A percentile compares a stretch with the other conserved stretches of the same genome.
Evolutionary conservation across 106 monocot species (phyloP).

Genomic region (Phalaenopsis aphrodite): DNA sequence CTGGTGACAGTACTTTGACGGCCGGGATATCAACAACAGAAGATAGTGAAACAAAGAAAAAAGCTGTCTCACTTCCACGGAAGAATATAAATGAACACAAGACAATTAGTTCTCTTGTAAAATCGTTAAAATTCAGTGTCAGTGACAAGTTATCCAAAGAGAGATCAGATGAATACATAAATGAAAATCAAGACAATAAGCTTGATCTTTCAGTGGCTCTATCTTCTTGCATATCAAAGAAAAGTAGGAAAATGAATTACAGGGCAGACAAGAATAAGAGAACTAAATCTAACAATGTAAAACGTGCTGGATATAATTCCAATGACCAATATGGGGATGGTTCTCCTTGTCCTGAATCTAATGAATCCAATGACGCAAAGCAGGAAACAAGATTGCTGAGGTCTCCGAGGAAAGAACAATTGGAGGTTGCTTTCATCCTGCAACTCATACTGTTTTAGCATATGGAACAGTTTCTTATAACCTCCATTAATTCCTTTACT

Average conservation of each 20-base stretch:
- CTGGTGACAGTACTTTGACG: constrained; percentile 14
- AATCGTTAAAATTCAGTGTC: constrained; percentile 15
- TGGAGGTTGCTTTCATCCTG: constrained; percentile 35
- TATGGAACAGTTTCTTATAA: not conserved
- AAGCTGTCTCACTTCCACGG: constrained; percentile 9
- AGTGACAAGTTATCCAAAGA: constrained; percentile 23
- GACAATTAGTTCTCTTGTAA: constrained; percentile 19
- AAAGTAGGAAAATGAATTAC: constrained; percentile 24
- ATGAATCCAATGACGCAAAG: constrained; percentile 19
- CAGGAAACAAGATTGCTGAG: constrained; percentile 31
- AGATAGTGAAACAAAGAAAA: constrained; percentile 21
- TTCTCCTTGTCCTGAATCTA: constrained; percentile 25
- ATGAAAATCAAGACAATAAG: constrained; percentile 22
- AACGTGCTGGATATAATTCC: constrained; percentile 18
- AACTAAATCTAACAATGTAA: constrained; percentile 27
- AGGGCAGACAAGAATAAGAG: constrained; percentile 31
- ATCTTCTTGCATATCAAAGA: constrained; percentile 37
- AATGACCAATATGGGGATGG: constrained; percentile 25
- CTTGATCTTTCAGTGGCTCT: constrained; percentile 7
- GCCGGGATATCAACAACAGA: constrained; percentile 5
- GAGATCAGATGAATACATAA: constrained; percentile 15
- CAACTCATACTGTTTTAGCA: not conserved
- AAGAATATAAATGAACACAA: constrained; percentile 25
- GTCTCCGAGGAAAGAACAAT: constrained; percentile 15
- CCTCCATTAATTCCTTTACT: not conserved